phyloP scores from a whole-genome alignment of 2,329 filamentous ascomycete species.

The Albophoma yamanashiensis region DNA sequence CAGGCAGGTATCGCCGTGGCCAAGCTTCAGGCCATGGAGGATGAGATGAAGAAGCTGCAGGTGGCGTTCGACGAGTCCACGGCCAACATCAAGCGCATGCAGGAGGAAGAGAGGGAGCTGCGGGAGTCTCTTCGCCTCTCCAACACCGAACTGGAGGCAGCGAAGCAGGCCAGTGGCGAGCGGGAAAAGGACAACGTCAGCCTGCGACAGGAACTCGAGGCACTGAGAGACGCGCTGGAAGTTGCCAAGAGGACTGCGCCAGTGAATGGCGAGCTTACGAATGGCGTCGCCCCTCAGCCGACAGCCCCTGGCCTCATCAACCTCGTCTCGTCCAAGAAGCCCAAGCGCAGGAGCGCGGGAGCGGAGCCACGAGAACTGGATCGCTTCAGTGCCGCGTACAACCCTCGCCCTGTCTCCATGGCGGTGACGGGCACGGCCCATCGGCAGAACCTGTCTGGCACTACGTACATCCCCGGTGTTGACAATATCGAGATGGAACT shows the following conservation, averaged over 20 bases:
- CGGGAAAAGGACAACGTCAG: conserved; percentile 79
- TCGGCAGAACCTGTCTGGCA: conserved; percentile 61
- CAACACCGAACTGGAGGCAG: conserved; percentile 69
- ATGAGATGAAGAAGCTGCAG: conserved; percentile 90
- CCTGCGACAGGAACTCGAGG: conserved; percentile 77
- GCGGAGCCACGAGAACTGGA: conserved; percentile 77
- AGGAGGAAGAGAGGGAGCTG: conserved; percentile 84
- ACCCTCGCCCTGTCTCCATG: conserved; percentile 94
- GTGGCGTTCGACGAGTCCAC: conserved; percentile 82
- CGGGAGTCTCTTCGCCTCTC: conserved; percentile 72
- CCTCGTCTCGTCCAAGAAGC: conserved; percentile 92
- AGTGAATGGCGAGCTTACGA: conserved; percentile 50
- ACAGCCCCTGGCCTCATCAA: conserved; percentile 79
- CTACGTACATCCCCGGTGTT: conserved; percentile 67
- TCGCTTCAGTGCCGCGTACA: conserved; percentile 85
- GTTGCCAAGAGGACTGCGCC: conserved; percentile 69
- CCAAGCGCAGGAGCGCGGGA: conserved; percentile 85
- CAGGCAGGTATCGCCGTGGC: conserved; percentile 94
- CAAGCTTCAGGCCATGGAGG: conserved; percentile 81
- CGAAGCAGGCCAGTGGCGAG: conserved; percentile 62
- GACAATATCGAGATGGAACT: conserved; percentile 95
- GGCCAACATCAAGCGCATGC: conserved; percentile 82
- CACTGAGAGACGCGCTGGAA: conserved; percentile 88
- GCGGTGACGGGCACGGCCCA: conserved; percentile 60
- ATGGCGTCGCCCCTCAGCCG: conserved; percentile 33